A percentile compares a stretch with the other conserved stretches of the same genome.
Evolutionary conservation across 1,139 yeast species (phyloP).

Genomic region (Saccharomyces hybrid): DNA sequence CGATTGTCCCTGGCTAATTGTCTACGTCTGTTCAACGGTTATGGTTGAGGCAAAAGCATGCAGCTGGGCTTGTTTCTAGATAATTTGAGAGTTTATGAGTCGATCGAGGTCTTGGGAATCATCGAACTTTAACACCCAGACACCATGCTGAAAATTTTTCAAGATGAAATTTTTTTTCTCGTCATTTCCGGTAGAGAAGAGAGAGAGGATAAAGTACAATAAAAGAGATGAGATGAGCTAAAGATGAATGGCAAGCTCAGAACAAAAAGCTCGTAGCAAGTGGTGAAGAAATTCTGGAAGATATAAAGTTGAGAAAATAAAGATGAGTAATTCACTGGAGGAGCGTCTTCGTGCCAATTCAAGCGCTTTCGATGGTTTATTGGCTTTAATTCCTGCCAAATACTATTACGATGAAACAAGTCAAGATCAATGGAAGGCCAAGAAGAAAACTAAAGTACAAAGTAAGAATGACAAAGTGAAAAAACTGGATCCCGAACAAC

Average conservation of each 20-base stretch:
- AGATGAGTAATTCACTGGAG: constrained; percentile 36
- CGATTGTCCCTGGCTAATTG: background rate
- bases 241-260: background rate
- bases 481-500: constrained; percentile 66
- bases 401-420: constrained; percentile 71
- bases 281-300: background rate
- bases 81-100: background rate
- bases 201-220: background rate
- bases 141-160: constrained; percentile 5
- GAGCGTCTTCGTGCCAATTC: constrained; percentile 81
- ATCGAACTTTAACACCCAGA: background rate
- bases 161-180: background rate
- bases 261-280: background rate
- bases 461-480: constrained; percentile 52
- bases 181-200: background rate
- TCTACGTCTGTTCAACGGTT: constrained; percentile 38
- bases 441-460: constrained; percentile 66
- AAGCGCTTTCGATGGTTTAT: constrained; percentile 79
- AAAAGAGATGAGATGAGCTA: constrained; percentile 11
- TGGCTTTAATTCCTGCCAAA: constrained; percentile 89
- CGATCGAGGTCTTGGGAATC: background rate
- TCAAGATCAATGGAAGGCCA: constrained; percentile 83
- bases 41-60: background rate
- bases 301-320: background rate
- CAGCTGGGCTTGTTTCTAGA: background rate